Conservation (phyloP, 306 rosid species). For the Vigna unguiculata region DNA sequence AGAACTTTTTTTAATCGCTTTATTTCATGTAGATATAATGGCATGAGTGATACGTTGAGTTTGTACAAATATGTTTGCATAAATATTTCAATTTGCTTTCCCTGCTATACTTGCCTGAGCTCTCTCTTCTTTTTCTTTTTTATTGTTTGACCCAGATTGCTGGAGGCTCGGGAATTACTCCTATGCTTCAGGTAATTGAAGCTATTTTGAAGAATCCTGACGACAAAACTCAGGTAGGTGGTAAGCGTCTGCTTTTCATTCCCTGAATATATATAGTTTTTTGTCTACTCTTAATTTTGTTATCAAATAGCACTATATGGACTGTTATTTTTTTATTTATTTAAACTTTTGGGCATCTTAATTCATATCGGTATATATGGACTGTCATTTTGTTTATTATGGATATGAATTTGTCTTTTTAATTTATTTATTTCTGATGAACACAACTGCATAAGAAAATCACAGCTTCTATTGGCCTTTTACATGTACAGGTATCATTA, state of each 20-base stretch:
- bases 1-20: conserved; percentile 2
- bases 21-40: conserved; percentile 27
- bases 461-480: conserved; percentile 48
- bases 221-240: conserved; percentile 83
- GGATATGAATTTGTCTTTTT: conserved; percentile 13
- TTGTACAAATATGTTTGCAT: conserved; percentile 21
- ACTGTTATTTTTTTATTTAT: conserved; percentile 10
- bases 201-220: conserved; percentile 94
- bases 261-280: conserved; percentile 29
- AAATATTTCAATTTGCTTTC: conserved; percentile 33
- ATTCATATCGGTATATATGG: conserved; percentile 29
- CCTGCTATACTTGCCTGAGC: conserved; percentile 19
- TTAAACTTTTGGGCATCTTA: conserved; percentile 21
- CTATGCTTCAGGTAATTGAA: conserved; percentile 97
- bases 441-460: conserved; percentile 20
- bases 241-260: conserved; percentile 39
- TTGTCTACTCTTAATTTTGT: conserved; percentile 26
- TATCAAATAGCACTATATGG: conserved; percentile 15
- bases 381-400: conserved; percentile 25
- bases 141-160: conserved; percentile 71
- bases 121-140: neutral
- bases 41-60: conserved; percentile 23
- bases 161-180: conserved; percentile 97
- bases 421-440: neutral
- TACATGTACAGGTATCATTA: conserved; percentile 72